These are phyloP conservation scores for Nakazawaea anatomiae DNA, from an alignment of 805 yeast species.

Conservation along the genomic window DNA sequence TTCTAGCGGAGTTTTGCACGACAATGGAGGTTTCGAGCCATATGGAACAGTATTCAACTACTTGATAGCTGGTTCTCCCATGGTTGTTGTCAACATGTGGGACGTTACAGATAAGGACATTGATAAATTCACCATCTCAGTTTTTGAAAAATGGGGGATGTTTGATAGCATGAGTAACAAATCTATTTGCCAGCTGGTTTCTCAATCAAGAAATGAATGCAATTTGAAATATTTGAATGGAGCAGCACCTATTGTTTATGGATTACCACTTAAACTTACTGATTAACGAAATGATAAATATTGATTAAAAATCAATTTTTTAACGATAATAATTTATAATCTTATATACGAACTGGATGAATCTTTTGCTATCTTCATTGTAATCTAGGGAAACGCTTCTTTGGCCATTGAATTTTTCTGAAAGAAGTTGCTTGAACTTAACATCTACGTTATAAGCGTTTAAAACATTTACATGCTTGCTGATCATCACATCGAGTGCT, in stretches of 20 bases:
- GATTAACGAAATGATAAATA: not conserved
- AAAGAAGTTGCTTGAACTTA: not conserved
- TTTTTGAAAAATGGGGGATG: slow-evolving; percentile 67
- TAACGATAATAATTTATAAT: slow-evolving; percentile 2
- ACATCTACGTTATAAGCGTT: not conserved
- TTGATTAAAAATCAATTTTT: not conserved
- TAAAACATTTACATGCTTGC: not conserved
- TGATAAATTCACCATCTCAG: slow-evolving; percentile 62
- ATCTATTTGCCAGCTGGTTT: slow-evolving; percentile 51
- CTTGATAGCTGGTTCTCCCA: slow-evolving; percentile 74
- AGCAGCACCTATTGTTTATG: slow-evolving; percentile 88
- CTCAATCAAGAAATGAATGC: slow-evolving; percentile 60
- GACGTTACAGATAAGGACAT: slow-evolving; percentile 96
- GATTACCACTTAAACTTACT: slow-evolving; percentile 54
- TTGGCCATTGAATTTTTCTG: not conserved
- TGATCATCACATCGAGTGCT: not conserved
- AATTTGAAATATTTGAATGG: slow-evolving; percentile 75
- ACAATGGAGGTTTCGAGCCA: slow-evolving; percentile 59
- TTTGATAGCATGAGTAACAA: slow-evolving; percentile 20
- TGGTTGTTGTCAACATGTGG: slow-evolving; percentile 86
- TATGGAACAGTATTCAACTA: slow-evolving; percentile 75
- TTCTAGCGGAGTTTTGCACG: slow-evolving; percentile 68
- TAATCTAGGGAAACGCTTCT: not conserved
- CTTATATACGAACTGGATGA: slow-evolving; percentile 5
- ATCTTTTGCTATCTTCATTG: not conserved